phyloP scores from a whole-genome alignment of 2,329 filamentous ascomycete species.

The Laburnicola sp. region DNA sequence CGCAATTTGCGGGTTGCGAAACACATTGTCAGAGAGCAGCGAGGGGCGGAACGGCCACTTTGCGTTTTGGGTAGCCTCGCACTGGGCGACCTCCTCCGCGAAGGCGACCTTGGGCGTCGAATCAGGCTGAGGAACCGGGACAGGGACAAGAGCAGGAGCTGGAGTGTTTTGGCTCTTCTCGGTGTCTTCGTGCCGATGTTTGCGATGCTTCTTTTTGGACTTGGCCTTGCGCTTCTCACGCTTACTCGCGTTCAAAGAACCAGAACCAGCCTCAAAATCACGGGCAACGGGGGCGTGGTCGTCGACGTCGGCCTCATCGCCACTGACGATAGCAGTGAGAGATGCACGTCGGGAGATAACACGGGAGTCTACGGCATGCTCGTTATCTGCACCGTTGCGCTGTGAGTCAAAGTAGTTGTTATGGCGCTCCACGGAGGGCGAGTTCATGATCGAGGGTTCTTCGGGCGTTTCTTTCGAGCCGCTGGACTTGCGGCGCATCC shows the following conservation, averaged over 20 bases:
- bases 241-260: slow-evolving; percentile 42
- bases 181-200: slow-evolving; percentile 27
- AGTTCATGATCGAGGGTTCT: slow-evolving; percentile 50
- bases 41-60: slow-evolving; percentile 65
- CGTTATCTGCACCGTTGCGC: slow-evolving; percentile 26
- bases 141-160: background rate
- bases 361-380: slow-evolving; percentile 22
- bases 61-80: slow-evolving; percentile 44
- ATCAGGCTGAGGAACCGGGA: slow-evolving; percentile 12
- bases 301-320: slow-evolving; percentile 59
- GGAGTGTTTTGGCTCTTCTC: slow-evolving; percentile 27
- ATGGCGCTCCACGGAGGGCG: slow-evolving; percentile 48
- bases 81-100: slow-evolving; percentile 38
- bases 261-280: slow-evolving; percentile 52
- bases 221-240: slow-evolving; percentile 44
- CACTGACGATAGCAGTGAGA: slow-evolving; percentile 51
- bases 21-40: slow-evolving; percentile 72
- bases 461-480: slow-evolving; percentile 65
- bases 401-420: slow-evolving; percentile 45
- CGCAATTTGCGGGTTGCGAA: slow-evolving; percentile 51
- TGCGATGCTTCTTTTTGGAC: slow-evolving; percentile 54
- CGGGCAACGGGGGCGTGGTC: slow-evolving; percentile 49
- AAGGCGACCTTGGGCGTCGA: slow-evolving; percentile 45
- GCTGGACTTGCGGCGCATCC: slow-evolving; percentile 76
- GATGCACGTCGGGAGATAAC: slow-evolving; percentile 41